These are phyloP conservation scores for Aschersonia sp. DNA, from an alignment of 2,329 filamentous ascomycete species.

Conservation along the genomic window DNA sequence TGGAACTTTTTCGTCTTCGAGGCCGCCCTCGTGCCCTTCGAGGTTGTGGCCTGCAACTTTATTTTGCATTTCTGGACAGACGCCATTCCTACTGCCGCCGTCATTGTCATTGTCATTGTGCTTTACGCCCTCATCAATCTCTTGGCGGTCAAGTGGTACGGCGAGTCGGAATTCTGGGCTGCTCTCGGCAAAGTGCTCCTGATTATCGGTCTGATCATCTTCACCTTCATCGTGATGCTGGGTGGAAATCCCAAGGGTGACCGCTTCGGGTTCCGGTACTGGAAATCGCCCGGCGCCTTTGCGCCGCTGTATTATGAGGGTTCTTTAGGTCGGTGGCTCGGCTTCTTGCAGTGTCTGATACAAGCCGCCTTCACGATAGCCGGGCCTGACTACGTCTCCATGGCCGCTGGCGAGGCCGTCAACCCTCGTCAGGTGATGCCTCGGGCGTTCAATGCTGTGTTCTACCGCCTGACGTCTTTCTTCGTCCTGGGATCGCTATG, in stretches of 20 bases:
- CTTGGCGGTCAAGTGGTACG: constrained; percentile 60
- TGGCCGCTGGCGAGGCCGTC: constrained; percentile 57
- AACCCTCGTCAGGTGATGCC: constrained; percentile 58
- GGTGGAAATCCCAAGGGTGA: constrained; percentile 66
- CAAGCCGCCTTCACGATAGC: constrained; percentile 54
- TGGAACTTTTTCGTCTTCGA: constrained; percentile 66
- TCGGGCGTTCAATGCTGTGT: constrained; percentile 63
- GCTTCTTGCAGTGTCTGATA: constrained; percentile 64
- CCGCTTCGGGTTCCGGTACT: constrained; percentile 56
- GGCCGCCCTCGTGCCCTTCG: constrained; percentile 52
- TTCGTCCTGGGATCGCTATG: constrained; percentile 62
- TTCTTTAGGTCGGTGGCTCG: constrained; percentile 55
- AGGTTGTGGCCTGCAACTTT: constrained; percentile 50
- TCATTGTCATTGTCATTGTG: constrained; percentile 39
- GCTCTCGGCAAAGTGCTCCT: constrained; percentile 59
- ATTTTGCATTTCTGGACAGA: constrained; percentile 51
- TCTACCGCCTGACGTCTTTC: constrained; percentile 63
- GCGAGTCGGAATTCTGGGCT: constrained; percentile 64
- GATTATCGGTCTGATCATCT: constrained; percentile 56
- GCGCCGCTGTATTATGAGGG: constrained; percentile 50
- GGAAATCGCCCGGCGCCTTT: constrained; percentile 57
- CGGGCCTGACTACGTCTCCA: constrained; percentile 53
- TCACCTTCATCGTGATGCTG: constrained; percentile 72
- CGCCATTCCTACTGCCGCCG: constrained; percentile 40
- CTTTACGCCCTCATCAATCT: constrained; percentile 48